Conservation (phyloP, 2,329 filamentous ascomycete genomes). For the Hymenoscyphus fraxineus region DNA sequence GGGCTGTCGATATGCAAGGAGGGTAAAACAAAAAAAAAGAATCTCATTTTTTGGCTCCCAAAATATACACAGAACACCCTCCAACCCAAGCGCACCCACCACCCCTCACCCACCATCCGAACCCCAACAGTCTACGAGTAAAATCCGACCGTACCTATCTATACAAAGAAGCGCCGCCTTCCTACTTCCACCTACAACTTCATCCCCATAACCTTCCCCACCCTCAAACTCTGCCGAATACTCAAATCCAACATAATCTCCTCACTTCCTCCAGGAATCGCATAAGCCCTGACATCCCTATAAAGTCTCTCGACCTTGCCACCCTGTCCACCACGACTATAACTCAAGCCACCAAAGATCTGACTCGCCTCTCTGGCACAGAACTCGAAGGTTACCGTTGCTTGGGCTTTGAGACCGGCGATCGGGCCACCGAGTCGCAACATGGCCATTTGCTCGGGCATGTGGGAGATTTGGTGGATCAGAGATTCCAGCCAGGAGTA, state of each 20-base stretch:
- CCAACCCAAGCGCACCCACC: too few relatives aligned
- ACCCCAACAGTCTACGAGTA: too few relatives aligned
- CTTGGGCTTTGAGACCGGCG: slow-evolving; percentile 88
- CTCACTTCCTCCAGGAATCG: slow-evolving; percentile 91
- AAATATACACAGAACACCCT: too few relatives aligned
- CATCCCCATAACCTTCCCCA: slow-evolving; percentile 91
- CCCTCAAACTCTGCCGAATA: slow-evolving; percentile 84
- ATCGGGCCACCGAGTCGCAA: slow-evolving; percentile 92
- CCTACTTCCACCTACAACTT: slow-evolving; percentile 45
- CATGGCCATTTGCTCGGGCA: slow-evolving; percentile 95
- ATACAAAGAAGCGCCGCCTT: too few relatives aligned
- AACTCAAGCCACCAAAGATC: slow-evolving; percentile 93
- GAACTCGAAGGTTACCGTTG: slow-evolving; percentile 93
- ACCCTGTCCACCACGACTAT: slow-evolving; percentile 89
- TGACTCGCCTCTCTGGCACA: slow-evolving; percentile 94
- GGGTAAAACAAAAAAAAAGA: too few relatives aligned
- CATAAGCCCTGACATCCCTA: slow-evolving; percentile 91
- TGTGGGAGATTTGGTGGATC: slow-evolving; percentile 87
- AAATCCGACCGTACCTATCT: too few relatives aligned
- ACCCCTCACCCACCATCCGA: too few relatives aligned
- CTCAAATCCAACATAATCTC: slow-evolving; percentile 99
- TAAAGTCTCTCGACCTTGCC: slow-evolving; percentile 94
- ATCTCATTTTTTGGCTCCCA: too few relatives aligned
- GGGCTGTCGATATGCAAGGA: too few relatives aligned
- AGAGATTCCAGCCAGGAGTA: slow-evolving; percentile 96